Evolutionary conservation across 2,329 filamentous ascomycete species (phyloP), one percentile per base, ranked within the genome.

Genomic region (Hymenoscyphus occultus): DNA sequence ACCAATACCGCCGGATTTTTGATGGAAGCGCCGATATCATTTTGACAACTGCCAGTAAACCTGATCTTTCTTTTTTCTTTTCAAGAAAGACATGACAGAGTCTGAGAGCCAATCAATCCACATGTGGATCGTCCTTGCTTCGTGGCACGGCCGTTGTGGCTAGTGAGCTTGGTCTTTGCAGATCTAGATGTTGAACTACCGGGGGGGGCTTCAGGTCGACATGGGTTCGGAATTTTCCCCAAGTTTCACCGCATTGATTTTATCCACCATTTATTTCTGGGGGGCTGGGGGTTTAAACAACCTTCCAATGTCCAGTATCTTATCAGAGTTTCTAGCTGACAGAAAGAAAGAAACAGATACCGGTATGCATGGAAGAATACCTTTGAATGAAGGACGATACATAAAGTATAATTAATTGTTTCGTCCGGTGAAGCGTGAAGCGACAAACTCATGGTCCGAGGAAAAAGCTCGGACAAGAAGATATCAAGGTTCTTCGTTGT

Each of bases 191-290:
- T 31, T n/a, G n/a, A 28, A 28, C 28, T 28, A 28, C 2, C 28
- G 35, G 5, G 5, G 32, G 32, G 35, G 60, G 60, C 22, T 62
- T 62, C 60, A 62, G 60, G 60, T 42, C 48, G 60, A 56, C 60
- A 62, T 39, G 60, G 60, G 59, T 35, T 61, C 31, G 13, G 56
- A 28, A 13, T 19, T 54, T 28, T 10, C 48, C 48, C 42, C 19
- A 13, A 54, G 22, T 54, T 22, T 54, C 48, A 13, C 48, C 48
- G 48, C 10, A 19, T 51, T 28, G 28, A 28, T 28, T 28, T 51
- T 48, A 19, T 48, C 45, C 42, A 9, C 19, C 7, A 51, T 51
- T 51, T 22, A 19, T 19, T 10, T 51, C 19, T 51, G 45, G 45
- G 48, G 19, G 19, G 10, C 9, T 35, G 35, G 35, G 6, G 35